phyloP scores from a whole-genome alignment of 176 grass and related monocot species.

The Zea mays region DNA sequence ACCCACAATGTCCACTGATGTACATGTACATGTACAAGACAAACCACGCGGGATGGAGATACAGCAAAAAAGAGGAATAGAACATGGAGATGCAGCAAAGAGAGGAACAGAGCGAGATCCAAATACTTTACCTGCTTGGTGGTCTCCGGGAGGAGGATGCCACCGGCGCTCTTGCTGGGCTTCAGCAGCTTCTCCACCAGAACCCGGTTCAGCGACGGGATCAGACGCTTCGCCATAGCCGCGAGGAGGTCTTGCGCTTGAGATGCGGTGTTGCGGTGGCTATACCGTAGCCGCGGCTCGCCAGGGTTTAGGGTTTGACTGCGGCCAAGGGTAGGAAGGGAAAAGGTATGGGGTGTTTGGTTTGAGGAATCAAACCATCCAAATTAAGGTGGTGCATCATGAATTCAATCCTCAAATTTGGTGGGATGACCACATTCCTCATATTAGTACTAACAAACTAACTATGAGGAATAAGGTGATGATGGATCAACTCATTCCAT shows the following conservation, averaged over 20 bases:
- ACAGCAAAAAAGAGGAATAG: not conserved
- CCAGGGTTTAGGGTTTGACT: slow-evolving; percentile 38
- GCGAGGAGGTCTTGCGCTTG: not conserved
- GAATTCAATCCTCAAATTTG: too few relatives aligned
- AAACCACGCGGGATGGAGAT: not conserved
- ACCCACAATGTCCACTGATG: not conserved
- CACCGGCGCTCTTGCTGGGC: slow-evolving; percentile 66
- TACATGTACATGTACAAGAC: too few relatives aligned
- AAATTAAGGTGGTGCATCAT: too few relatives aligned
- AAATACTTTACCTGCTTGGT: slow-evolving; percentile 37
- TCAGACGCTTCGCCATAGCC: slow-evolving; percentile 70
- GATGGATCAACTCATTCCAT: too few relatives aligned
- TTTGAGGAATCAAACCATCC: too few relatives aligned
- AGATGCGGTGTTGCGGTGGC: not conserved
- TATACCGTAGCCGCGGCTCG: not conserved
- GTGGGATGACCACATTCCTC: too few relatives aligned
- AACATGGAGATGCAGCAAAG: not conserved
- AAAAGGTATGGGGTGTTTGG: too few relatives aligned
- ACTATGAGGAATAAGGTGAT: too few relatives aligned
- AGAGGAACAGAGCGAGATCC: not conserved
- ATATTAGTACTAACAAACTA: too few relatives aligned
- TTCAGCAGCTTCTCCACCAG: slow-evolving; percentile 78
- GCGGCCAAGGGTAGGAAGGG: not conserved
- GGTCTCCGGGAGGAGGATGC: slow-evolving; percentile 78
- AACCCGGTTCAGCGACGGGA: slow-evolving; percentile 73